phyloP scores from a whole-genome alignment of 768 basidiomycete species.

The Mycena rosella region DNA sequence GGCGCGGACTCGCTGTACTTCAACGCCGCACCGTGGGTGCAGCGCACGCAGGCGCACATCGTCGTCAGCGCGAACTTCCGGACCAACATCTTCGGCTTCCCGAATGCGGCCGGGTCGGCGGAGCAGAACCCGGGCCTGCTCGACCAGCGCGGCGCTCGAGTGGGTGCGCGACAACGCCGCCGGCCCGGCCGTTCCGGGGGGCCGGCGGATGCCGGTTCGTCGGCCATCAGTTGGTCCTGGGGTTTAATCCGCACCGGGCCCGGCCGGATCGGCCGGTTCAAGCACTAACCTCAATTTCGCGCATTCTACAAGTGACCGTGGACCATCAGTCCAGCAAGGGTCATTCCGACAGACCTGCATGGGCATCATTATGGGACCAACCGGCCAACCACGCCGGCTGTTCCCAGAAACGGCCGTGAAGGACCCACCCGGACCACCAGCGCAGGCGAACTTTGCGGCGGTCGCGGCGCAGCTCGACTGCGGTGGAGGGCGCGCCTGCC shows the following conservation, averaged over 20 bases:
- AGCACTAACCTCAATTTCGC: constrained; percentile 4
- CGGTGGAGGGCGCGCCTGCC: background rate
- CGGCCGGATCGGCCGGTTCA: too few relatives aligned
- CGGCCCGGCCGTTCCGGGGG: background rate
- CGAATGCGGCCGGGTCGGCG: too few relatives aligned
- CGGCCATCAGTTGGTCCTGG: too few relatives aligned
- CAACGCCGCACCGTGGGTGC: constrained; percentile 41
- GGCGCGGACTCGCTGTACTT: constrained; percentile 3
- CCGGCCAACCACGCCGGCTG: background rate
- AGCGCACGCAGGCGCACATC: too few relatives aligned
- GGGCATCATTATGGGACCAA: too few relatives aligned
- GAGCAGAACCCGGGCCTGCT: constrained; percentile 1
- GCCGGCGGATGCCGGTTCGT: background rate
- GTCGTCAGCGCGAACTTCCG: too few relatives aligned
- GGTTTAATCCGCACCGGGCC: too few relatives aligned
- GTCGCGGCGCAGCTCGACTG: constrained; percentile 1
- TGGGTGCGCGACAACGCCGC: constrained; percentile 3
- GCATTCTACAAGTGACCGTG: too few relatives aligned
- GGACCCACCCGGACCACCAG: background rate
- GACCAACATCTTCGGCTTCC: too few relatives aligned
- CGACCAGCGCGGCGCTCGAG: constrained; percentile 6
- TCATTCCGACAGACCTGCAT: background rate
- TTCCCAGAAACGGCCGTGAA: background rate
- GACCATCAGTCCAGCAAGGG: too few relatives aligned
- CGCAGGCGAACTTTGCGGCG: background rate